Conservation (phyloP, 2,329 filamentous ascomycete species). For the Coleophoma eucalyptorum region DNA sequence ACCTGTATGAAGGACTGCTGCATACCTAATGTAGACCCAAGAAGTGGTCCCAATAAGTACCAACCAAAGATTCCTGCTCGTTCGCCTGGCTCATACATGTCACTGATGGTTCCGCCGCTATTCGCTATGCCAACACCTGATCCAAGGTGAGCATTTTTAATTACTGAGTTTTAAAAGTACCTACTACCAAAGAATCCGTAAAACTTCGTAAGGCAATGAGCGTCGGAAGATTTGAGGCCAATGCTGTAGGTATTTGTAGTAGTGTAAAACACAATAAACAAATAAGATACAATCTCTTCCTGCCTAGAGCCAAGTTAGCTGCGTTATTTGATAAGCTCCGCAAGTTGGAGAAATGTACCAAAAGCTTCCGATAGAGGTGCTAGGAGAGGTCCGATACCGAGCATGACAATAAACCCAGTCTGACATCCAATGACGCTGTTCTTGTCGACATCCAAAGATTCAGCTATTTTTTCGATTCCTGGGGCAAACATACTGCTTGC, state of each 20-base stretch:
- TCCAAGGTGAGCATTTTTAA: neutral
- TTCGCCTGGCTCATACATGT: conserved; percentile 43
- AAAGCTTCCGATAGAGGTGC: conserved; percentile 53
- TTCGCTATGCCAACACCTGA: conserved; percentile 41
- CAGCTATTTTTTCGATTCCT: conserved; percentile 40
- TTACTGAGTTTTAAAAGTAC: neutral
- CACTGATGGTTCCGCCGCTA: conserved; percentile 46
- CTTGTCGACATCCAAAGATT: conserved; percentile 37
- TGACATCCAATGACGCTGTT: conserved; percentile 58
- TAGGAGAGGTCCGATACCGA: conserved; percentile 8
- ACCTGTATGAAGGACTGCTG: no score
- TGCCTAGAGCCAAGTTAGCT: conserved; percentile 10
- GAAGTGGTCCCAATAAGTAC: conserved; percentile 44
- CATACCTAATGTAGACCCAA: conserved; percentile 21
- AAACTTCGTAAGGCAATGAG: conserved; percentile 57
- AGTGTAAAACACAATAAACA: conserved; percentile 32
- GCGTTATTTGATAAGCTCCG: no score
- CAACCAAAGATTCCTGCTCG: conserved; percentile 35
- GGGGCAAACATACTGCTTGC: conserved; percentile 43
- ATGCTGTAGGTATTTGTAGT: conserved; percentile 47
- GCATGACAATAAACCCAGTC: conserved; percentile 18
- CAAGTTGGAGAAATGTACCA: conserved; percentile 25
- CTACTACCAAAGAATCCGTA: conserved; percentile 24
- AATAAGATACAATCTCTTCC: conserved; percentile 26
- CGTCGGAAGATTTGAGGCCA: conserved; percentile 40